These are phyloP conservation scores for Sarocladium oryzae DNA, from an alignment of 2,329 filamentous ascomycete genomes.

Conservation along the genomic window DNA sequence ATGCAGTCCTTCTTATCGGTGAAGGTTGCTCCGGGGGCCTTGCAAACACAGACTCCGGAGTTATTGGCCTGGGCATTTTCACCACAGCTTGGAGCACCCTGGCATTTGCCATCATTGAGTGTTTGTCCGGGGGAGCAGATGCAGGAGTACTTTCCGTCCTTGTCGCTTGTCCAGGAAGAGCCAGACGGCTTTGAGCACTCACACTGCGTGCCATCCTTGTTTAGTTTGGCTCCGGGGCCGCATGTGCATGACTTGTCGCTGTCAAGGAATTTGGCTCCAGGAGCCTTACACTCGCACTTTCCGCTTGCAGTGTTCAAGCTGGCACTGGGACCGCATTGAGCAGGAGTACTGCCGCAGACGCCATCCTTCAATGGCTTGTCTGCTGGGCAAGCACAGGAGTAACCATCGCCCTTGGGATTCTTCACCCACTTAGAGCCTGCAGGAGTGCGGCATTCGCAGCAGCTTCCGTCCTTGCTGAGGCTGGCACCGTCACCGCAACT, in stretches of 20 bases:
- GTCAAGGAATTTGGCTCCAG: not conserved
- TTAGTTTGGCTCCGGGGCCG: not conserved
- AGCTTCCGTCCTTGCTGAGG: not conserved
- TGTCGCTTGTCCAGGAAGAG: not conserved
- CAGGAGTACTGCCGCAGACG: not conserved
- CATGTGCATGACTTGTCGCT: not conserved
- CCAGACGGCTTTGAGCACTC: not conserved
- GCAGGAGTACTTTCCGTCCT: not conserved
- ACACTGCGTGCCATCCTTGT: not conserved
- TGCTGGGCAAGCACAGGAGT: not conserved
- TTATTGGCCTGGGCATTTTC: no score
- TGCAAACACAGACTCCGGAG: not conserved
- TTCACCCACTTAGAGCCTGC: not conserved
- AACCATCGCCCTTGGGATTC: not conserved
- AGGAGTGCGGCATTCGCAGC: not conserved
- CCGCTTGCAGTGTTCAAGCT: not conserved
- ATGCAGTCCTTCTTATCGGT: not conserved
- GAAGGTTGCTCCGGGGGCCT: constrained; percentile 1
- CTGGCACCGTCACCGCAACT: not conserved
- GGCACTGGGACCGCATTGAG: not conserved
- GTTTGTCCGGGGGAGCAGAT: not conserved
- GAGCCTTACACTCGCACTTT: not conserved
- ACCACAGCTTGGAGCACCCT: not conserved
- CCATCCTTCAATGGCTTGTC: not conserved
- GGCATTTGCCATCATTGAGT: not conserved